Base-by-base conservation (phyloP, 352 stramenopile species). In the Globisporangium cystogenes region DNA sequence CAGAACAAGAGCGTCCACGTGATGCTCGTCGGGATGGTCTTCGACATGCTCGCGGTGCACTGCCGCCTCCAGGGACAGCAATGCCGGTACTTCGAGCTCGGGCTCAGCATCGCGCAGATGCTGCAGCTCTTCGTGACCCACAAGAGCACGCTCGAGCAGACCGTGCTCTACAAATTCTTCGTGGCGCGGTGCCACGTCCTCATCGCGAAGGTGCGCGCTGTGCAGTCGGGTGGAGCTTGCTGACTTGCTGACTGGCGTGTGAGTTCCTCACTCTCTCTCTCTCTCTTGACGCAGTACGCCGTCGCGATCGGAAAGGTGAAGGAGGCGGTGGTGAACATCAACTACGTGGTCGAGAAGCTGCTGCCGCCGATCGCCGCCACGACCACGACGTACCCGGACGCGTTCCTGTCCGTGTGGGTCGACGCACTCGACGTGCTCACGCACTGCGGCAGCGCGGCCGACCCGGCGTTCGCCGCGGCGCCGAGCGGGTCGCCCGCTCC, bases 141-240 rank as follows among this genome's bases (percentile, higher is more conserved):
- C 62, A 82, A 81, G 57, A 48, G 43, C 18, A 45, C 74, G 20
- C 54, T 91, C 10, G 63, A 78, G 43, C 48, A 62, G 20, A 85
- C 74, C 2, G 54, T 70, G 12, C 62, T 86, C 36, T 78, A 77
- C 41, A 57, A 54, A 14, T 77, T 76, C 46, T 85, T 82, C 48
- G 55, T 85, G 15, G 76, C 66, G 8, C 67, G 71, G 33, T 82
- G 74, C 35, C 77, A 89, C 51, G 55, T 70, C 7, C 48, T 88
- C 29, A 79, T 88, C 44, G 78, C 76, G n/a, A 82, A 86, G 72
- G 81, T 89, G 62, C 40, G n/a, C n/a, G n/a, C n/a, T n/a, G n/a
- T n/a, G n/a, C n/a, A n/a, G n/a, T n/a, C n/a, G n/a, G n/a, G n/a
- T n/a, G n/a, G n/a, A n/a, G n/a, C n/a, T n/a, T n/a, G n/a, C n/a